phyloP scores from a whole-genome alignment of 305 asterid species.

The Ilex paraguariensis region DNA sequence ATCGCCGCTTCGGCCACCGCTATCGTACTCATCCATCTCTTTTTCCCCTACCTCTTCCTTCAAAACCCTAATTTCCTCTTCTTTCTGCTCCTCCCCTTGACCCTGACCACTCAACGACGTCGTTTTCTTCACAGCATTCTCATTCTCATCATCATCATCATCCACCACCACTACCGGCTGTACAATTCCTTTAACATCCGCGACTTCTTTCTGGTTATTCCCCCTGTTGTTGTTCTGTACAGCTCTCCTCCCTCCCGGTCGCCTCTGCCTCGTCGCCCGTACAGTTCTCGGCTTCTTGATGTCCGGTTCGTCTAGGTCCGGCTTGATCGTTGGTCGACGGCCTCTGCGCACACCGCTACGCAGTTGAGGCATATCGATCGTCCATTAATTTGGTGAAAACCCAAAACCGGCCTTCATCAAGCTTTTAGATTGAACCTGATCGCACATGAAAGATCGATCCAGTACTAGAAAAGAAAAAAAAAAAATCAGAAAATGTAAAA shows the following conservation, averaged over 20 bases:
- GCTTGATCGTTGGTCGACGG: background rate
- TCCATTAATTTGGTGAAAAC: background rate
- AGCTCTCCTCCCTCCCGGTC: background rate
- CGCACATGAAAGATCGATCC: too few relatives aligned
- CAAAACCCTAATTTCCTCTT: slow-evolving; percentile 8
- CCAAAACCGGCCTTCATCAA: background rate
- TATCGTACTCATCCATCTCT: slow-evolving; percentile 52
- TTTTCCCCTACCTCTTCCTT: slow-evolving; percentile 33
- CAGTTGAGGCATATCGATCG: background rate
- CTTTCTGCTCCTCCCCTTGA: slow-evolving; percentile 17
- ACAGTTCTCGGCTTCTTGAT: background rate
- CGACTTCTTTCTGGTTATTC: slow-evolving; percentile 10
- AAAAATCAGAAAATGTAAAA: too few relatives aligned
- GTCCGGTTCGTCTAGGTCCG: background rate
- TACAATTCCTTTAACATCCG: slow-evolving; percentile 7
- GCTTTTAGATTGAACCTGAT: too few relatives aligned
- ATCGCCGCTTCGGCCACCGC: slow-evolving; percentile 41
- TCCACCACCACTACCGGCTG: slow-evolving; percentile 20
- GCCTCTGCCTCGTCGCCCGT: background rate
- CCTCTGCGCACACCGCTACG: background rate
- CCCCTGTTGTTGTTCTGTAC: background rate
- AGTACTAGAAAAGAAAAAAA: too few relatives aligned
- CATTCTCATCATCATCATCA: slow-evolving; percentile 23
- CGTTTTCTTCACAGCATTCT: slow-evolving; percentile 21
- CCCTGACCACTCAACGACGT: slow-evolving; percentile 23